These are phyloP conservation scores for Westerdykella ornata DNA, from an alignment of 2,329 filamentous ascomycete genomes.

Conservation along the genomic window DNA sequence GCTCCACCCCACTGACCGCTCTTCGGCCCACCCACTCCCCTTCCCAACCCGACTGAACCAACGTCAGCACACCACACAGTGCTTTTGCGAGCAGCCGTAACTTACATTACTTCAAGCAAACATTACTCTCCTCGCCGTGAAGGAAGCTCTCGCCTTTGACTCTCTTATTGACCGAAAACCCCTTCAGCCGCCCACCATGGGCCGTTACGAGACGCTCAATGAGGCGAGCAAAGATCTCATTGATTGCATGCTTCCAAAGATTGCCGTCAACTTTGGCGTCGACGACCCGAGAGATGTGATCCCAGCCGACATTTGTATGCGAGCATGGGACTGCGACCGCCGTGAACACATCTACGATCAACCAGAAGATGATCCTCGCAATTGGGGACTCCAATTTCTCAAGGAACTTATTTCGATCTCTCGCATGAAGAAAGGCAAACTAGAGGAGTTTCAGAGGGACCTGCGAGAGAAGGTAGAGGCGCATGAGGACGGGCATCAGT, in stretches of 20 bases:
- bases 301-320: conserved; percentile 33
- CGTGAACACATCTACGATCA: conserved; percentile 30
- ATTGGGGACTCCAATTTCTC: conserved; percentile 35
- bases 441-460: conserved; percentile 21
- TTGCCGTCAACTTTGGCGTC: conserved; percentile 22
- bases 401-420: conserved; percentile 29
- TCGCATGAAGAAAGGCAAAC: conserved; percentile 21
- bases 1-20: no score
- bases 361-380: conserved; percentile 30
- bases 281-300: conserved; percentile 22
- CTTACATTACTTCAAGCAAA: no score
- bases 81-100: no score
- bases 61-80: no score
- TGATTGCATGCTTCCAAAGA: conserved; percentile 24
- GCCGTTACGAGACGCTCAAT: conserved; percentile 30
- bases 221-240: conserved; percentile 28
- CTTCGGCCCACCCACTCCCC: no score
- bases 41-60: no score
- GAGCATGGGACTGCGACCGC: conserved; percentile 31
- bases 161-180: no score
- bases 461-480: conserved; percentile 20
- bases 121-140: no score
- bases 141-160: no score
- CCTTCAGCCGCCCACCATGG: conserved; percentile 14
- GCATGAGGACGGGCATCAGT: conserved; percentile 27